Evolutionary conservation across 2,329 filamentous ascomycete genomes (phyloP), one percentile per base, ranked within the genome.

Genomic region (Trichophyton rubrum): DNA sequence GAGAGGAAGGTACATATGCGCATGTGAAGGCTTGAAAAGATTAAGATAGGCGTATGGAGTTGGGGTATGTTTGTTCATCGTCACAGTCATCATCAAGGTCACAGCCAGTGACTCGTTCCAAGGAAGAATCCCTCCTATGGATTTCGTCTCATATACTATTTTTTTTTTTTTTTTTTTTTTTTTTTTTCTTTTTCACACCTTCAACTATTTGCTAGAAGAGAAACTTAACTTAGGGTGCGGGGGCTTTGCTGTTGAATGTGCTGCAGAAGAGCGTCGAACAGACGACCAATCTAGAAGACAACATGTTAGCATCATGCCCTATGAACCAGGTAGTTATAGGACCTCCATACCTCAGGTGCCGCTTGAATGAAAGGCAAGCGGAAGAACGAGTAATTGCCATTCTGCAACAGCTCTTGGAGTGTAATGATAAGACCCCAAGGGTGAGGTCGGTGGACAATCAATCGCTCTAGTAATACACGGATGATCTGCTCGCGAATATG

Each of bases 361-460:
- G 86, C 83, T 78, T 96, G 95, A 75, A 97, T 88, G 68, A 95
- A 96, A 27, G 89, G 88, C 66, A 96, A 80, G 58, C 93, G 89
- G 78, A 95, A 97, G 79, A 99, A 95, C 69, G 85, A 85, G 73
- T 92, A 95, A 70, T 85, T 89, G 59, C 88, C 86, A 71, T 95
- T 96, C 79, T 95, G 95, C 66, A 95, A 80, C 61, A 99, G 81
- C 77, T 97, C 93, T 64, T 93, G 78, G 63, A 95, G 82, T 40
- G 90, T 92, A 64, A 91, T 86, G 71, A 96, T 86, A 49, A 99
- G 78, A 11, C 95, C 95, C 92, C 92, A 97, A 17, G 95, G 92
- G 72, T 97, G 92, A 59, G 92, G 92, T 76, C 91, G 90, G 72
- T 89, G 90, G 22, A 90, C 88, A 62, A 95, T 83, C 55, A 96